Base-by-base conservation (phyloP, 805 yeast genomes). In the Lipomyces orientalis region DNA sequence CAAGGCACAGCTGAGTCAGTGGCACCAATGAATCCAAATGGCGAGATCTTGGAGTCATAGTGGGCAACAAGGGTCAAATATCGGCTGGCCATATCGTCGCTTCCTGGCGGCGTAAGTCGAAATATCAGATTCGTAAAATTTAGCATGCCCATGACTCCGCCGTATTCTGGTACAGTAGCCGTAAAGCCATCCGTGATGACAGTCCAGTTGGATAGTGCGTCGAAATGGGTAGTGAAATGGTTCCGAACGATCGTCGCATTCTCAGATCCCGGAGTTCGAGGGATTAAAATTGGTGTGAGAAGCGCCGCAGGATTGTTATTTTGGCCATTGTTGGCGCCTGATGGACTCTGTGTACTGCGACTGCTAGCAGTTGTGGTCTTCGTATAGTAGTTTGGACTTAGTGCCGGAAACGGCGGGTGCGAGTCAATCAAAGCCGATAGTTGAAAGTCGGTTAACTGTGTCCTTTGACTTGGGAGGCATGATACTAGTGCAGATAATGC, bases 1-100 rank as follows among this genome's bases (percentile, higher is more conserved):
- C 88, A 85, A 0, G 89, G 85, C 0, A 82, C 86, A 2, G 88
- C 88, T 64, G 87, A 83, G 72, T 87, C 90, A 35, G 81, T 84
- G 0, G 88, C 90, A 6, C 90, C 90, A 39, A 86, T 76, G 65
- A 87, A 86, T 5, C 88, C 88, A n/a, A 76, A 77, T 1, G 88
- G 88, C 7, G 74, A 73, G 9, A 77, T 62, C 69, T 83, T 82
- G 0, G 87, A 81, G 73, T 86, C 90, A 70, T 85, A 86, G 70
- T 86, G 90, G 0, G 87, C 89, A 3, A 84, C 84, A 2, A 86
- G 54, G 7, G 75, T 71, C 43, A 73, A 46, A 33, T 58, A 65
- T 39, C 33, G 12, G 39, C 39, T 12, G 10, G 49, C 31, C 22
- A 25, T 51, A 37, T 56, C 29, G 7, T 60, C 46, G 2, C 52